Percentiles rank a stretch among this genome's conserved stretches.
Evolutionary conservation across 2,329 filamentous ascomycete species (phyloP).

Genomic region (Teratosphaeria epicoccoides): DNA sequence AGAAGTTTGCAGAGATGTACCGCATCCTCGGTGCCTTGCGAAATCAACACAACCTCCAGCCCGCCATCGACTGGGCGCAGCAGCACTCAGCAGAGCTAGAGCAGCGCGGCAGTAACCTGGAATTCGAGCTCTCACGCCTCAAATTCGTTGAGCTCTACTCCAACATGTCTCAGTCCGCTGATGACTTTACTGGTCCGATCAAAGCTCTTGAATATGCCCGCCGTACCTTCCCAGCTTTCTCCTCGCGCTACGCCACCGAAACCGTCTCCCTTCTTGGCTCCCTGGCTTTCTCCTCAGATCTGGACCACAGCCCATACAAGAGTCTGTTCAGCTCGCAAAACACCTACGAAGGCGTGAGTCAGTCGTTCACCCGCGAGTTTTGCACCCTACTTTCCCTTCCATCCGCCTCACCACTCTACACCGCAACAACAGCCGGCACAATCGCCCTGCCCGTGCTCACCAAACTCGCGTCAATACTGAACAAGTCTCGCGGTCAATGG

Average conservation of each 20-base stretch:
- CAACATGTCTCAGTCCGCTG: conserved; percentile 35
- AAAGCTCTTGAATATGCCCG: conserved; percentile 68
- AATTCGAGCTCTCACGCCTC: conserved; percentile 85
- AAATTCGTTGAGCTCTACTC: conserved; percentile 86
- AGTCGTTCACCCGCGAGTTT: conserved; percentile 73
- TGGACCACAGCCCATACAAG: conserved; percentile 68
- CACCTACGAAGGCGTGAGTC: conserved; percentile 71
- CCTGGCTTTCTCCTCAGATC: conserved; percentile 67
- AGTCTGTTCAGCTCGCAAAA: conserved; percentile 62
- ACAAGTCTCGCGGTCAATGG: conserved; percentile 87
- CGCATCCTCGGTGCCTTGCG: conserved; percentile 71
- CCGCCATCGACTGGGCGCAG: conserved; percentile 81
- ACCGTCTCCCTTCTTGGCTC: conserved; percentile 73
- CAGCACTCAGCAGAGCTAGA: conserved; percentile 62
- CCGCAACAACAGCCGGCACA: conserved; percentile 82
- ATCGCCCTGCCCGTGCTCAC: conserved; percentile 82
- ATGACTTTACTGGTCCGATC: conserved; percentile 42
- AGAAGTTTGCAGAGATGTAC: conserved; percentile 83
- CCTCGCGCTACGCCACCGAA: conserved; percentile 62
- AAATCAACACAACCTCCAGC: conserved; percentile 57
- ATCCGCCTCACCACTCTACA: conserved; percentile 83
- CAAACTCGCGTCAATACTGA: conserved; percentile 80
- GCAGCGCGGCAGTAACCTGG: conserved; percentile 75
- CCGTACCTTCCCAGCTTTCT: conserved; percentile 62
- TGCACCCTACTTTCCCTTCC: conserved; percentile 83